Evolutionary conservation across 306 rosid species (phyloP).

Genomic region (Cicer arietinum): DNA sequence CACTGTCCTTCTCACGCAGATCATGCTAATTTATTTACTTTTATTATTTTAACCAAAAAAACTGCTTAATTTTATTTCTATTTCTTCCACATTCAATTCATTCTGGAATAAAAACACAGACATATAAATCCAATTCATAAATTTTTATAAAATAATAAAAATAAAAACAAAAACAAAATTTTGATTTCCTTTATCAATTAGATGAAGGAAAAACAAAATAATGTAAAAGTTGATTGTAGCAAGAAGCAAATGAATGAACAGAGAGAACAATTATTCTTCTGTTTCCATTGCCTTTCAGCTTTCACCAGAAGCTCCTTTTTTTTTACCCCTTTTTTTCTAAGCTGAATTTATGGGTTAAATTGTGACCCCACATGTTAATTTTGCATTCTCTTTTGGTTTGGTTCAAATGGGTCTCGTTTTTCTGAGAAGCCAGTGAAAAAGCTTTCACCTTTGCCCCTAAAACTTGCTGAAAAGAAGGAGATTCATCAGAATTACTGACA

Average conservation of each 20-base stretch:
- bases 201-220: not conserved
- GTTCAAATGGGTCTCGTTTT: conserved; percentile 48
- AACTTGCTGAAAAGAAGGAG: conserved; percentile 33
- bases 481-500: conserved; percentile 38
- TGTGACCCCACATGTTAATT: conserved; percentile 19
- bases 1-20: not conserved
- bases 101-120: not conserved
- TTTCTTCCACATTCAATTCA: conserved; percentile 8
- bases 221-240: conserved; percentile 45
- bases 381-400: conserved; percentile 40
- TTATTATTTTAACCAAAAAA: conserved; percentile 16
- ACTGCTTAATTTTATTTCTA: not conserved
- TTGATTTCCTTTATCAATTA: conserved; percentile 30
- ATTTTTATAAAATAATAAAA: not conserved
- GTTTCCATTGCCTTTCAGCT: conserved; percentile 14
- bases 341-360: conserved; percentile 39
- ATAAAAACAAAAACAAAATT: conserved; percentile 37
- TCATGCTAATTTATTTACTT: not conserved
- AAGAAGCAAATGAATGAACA: conserved; percentile 36
- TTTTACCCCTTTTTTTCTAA: conserved; percentile 1
- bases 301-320: conserved; percentile 18
- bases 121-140: conserved; percentile 12
- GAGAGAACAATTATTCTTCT: not conserved
- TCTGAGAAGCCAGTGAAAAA: conserved; percentile 46
- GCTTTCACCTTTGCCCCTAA: conserved; percentile 23